Evolutionary conservation across 805 yeast genomes (phyloP), one percentile per base, ranked within the genome.

Genomic region (Torulaspora franciscae): DNA sequence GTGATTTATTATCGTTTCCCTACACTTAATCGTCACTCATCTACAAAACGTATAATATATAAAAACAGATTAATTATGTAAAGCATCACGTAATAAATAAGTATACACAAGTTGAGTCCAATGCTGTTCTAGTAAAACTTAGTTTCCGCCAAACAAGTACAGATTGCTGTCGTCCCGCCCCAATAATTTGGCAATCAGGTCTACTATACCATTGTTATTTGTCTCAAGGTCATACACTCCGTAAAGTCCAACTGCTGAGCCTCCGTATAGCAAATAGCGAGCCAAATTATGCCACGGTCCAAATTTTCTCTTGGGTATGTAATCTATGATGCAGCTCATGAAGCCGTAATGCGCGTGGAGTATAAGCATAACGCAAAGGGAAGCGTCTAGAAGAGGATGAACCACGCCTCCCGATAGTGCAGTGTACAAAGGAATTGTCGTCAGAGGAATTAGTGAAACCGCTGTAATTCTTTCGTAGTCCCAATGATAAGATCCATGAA

Each of bases 401-500:
- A 80, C 70, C 10, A 73, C 64, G 3, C 61, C 51, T 5, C 81
- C 69, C 19, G 79, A 64, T 43, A 83, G 73, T 6, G 62, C 55
- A 6, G 61, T 52, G 40, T 53, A 63, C 27, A 65, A 49, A 2
- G 93, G 90, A 6, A 81, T 67, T 22, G 77, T 61, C 3, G 79
- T 66, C 43, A 85, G 67, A 3, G 95, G 95, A 23, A 83, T 68
- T 69, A 85, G 59, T 1, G 81, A 76, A 33, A 79, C 61, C 11
- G 83, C 75, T 7, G 81, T 76, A 10, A 74, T 49, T 62, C 84
- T 75, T 65, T 85, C 91, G 51, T 77, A 70, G 30, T 83, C 73
- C 90, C 90, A 83, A 67, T 84, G 91, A 51, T 71, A 73, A 0
- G 90, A 79, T 14, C 91, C 93, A 51, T 83, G 81, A 42, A 69